A percentile compares a stretch with the other conserved stretches of the same genome.
Evolutionary conservation across 352 stramenopile genomes (phyloP).

Genomic region (Globisporangium abappressorium): DNA sequence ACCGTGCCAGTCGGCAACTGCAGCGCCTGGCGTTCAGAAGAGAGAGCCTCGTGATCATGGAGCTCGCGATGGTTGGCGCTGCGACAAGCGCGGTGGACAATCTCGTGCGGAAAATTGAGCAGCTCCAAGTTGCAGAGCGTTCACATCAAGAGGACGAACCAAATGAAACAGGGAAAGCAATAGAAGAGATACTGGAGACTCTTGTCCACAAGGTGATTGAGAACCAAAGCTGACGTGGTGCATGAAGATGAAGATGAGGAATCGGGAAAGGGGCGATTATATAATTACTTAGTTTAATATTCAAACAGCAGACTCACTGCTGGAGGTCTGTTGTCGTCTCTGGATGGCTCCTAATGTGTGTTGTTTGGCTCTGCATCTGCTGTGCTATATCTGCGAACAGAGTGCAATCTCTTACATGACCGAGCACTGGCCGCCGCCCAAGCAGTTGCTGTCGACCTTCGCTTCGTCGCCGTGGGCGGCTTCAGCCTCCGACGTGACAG

Average conservation of each 20-base stretch:
- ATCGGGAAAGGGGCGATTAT: not conserved
- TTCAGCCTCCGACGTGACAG: conserved; percentile 15
- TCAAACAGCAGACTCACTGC: not conserved
- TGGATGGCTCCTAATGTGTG: not conserved
- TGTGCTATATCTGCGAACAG: not conserved
- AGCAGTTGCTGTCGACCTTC: conserved; percentile 38
- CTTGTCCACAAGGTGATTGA: not conserved
- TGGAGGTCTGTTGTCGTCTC: not conserved
- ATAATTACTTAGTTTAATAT: conserved; percentile 14
- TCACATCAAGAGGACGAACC: not conserved
- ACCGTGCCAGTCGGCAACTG: conserved; percentile 16
- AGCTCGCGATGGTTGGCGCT: conserved; percentile 18
- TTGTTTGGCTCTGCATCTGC: not conserved
- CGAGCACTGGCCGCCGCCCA: conserved; percentile 37
- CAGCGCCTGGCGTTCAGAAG: not conserved
- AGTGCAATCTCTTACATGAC: conserved; percentile 42
- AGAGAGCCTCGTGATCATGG: conserved; percentile 9
- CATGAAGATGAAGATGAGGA: not conserved
- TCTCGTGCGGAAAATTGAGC: conserved; percentile 9
- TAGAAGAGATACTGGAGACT: not conserved
- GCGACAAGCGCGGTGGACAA: conserved; percentile 3
- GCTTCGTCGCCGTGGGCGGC: conserved; percentile 15
- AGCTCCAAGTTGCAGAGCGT: not conserved
- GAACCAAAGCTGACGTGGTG: not conserved
- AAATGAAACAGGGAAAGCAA: not conserved